phyloP scores from a whole-genome alignment of 169 alveolate genomes.

The Eimeria zaria region DNA sequence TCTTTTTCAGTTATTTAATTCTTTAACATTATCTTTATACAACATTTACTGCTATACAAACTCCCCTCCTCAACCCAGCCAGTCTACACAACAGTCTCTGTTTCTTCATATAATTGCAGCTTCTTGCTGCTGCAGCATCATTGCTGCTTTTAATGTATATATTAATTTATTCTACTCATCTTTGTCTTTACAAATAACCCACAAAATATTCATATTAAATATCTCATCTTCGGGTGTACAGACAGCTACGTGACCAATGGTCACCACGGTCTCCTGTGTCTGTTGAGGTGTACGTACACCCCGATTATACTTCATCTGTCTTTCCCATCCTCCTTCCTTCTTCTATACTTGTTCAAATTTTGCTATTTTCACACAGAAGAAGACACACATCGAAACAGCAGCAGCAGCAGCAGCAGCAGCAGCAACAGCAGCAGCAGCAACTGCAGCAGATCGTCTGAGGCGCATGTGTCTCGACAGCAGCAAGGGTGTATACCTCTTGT shows the following conservation, averaged over 20 bases:
- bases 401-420: constrained; percentile 27
- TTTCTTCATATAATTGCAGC: too few relatives aligned
- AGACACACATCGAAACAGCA: neutral
- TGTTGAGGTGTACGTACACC: constrained; percentile 14
- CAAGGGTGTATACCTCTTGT: neutral
- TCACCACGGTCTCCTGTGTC: neutral
- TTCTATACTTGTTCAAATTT: too few relatives aligned
- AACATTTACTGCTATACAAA: too few relatives aligned
- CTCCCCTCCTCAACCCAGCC: too few relatives aligned
- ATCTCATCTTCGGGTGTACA: neutral
- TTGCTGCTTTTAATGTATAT: neutral
- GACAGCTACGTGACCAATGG: constrained; percentile 17
- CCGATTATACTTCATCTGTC: neutral
- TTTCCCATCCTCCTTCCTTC: neutral
- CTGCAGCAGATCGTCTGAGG: constrained; percentile 22
- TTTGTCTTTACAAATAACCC: too few relatives aligned
- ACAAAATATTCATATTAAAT: too few relatives aligned
- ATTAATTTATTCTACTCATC: too few relatives aligned
- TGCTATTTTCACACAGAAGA: neutral
- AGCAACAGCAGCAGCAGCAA: constrained; percentile 15
- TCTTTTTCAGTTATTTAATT: too few relatives aligned
- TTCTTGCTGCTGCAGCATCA: too few relatives aligned
- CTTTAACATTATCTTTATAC: too few relatives aligned
- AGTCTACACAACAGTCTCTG: too few relatives aligned
- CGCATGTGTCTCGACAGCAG: neutral